These are phyloP conservation scores for Aspergillus intermedius DNA, from an alignment of 2,329 filamentous ascomycete genomes.

Conservation along the genomic window DNA sequence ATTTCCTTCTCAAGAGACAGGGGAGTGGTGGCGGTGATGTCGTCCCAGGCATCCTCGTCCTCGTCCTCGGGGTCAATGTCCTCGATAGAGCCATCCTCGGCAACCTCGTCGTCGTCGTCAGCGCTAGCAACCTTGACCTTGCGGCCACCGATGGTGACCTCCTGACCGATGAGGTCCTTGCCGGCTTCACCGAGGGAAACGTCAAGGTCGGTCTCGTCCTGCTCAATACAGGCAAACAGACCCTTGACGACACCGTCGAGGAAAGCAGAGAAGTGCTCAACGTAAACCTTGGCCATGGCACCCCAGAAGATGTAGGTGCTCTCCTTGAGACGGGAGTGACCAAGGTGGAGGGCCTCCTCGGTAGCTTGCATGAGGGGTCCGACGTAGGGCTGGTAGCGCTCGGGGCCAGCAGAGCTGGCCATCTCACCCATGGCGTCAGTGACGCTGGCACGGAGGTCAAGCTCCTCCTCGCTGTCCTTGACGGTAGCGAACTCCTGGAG, in stretches of 20 bases:
- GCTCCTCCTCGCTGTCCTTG: slow-evolving; percentile 83
- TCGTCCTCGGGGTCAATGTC: slow-evolving; percentile 62
- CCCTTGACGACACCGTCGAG: slow-evolving; percentile 42
- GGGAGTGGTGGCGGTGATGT: slow-evolving; percentile 76
- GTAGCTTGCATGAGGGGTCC: slow-evolving; percentile 84
- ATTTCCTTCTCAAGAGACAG: slow-evolving; percentile 96
- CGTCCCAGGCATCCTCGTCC: slow-evolving; percentile 77
- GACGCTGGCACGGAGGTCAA: slow-evolving; percentile 81
- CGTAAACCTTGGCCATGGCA: slow-evolving; percentile 88
- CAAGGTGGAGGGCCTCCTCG: slow-evolving; percentile 81
- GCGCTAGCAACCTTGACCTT: slow-evolving; percentile 72
- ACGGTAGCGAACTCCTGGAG: slow-evolving; percentile 76
- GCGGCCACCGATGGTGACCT: slow-evolving; percentile 72
- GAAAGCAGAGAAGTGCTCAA: slow-evolving; percentile 52
- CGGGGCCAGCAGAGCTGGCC: slow-evolving; percentile 75
- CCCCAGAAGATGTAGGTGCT: slow-evolving; percentile 98
- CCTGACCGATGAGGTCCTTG: slow-evolving; percentile 65
- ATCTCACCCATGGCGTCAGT: slow-evolving; percentile 93
- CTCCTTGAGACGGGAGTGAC: slow-evolving; percentile 85
- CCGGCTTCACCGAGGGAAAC: slow-evolving; percentile 68
- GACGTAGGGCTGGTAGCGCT: slow-evolving; percentile 86
- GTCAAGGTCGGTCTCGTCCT: slow-evolving; percentile 78
- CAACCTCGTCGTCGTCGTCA: slow-evolving; percentile 48
- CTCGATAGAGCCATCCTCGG: slow-evolving; percentile 54
- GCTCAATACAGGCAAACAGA: slow-evolving; percentile 76